A percentile compares a stretch with the other conserved stretches of the same genome.
Conservation (phyloP, 169 alveolate species). For the Plasmodium falciparum region DNA sequence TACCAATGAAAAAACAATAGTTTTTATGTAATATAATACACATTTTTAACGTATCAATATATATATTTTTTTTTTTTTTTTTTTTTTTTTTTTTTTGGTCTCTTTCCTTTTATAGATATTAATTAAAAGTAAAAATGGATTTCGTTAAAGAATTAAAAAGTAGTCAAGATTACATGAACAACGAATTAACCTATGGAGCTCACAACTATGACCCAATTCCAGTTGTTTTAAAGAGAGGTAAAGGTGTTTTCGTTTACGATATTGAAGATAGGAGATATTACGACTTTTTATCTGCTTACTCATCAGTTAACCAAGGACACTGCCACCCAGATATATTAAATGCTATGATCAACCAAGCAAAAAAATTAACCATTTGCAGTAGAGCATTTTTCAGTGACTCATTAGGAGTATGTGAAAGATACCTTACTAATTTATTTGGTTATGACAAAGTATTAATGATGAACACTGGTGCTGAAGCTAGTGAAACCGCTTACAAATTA, state of each 20-base stretch:
- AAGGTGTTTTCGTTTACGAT: conserved; percentile 82
- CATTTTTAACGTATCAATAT: too few relatives aligned
- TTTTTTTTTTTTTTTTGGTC: too few relatives aligned
- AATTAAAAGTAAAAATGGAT: conserved; percentile 26
- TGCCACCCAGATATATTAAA: conserved; percentile 93
- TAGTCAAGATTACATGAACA: conserved; percentile 77
- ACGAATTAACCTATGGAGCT: conserved; percentile 87
- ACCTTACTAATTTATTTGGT: conserved; percentile 88
- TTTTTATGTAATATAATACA: too few relatives aligned
- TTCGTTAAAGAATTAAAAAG: conserved; percentile 53
- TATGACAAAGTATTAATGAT: conserved; percentile 92
- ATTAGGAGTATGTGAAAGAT: conserved; percentile 88
- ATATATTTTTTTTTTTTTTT: too few relatives aligned
- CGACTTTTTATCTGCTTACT: conserved; percentile 93
- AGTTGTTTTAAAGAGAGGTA: conserved; percentile 90
- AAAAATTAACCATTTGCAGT: conserved; percentile 88
- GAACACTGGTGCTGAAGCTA: conserved; percentile 96
- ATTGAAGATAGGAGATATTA: conserved; percentile 90
- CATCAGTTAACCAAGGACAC: conserved; percentile 91
- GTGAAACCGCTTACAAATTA: conserved; percentile 93
- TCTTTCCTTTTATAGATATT: too few relatives aligned
- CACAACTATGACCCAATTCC: conserved; percentile 94
- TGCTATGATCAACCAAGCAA: conserved; percentile 90
- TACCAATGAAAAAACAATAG: too few relatives aligned
- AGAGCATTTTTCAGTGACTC: conserved; percentile 92